Evolutionary conservation across 108 stramenopile genomes (phyloP).

Genomic region (Discostella stelligeroides): DNA sequence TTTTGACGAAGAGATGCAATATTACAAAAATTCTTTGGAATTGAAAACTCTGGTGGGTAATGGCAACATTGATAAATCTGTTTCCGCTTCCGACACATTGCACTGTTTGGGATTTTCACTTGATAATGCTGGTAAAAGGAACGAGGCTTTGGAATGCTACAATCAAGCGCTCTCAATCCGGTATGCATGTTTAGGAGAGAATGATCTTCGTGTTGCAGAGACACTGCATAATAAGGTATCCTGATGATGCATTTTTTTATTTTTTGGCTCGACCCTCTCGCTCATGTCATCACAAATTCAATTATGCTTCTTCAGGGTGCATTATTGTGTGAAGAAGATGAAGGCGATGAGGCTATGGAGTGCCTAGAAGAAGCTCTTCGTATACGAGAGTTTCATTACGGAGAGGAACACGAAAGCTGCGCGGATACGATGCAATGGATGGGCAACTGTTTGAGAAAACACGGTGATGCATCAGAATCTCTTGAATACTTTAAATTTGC

Average conservation of each 20-base stretch:
- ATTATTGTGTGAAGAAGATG: constrained; percentile 49
- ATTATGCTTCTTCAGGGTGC: constrained; percentile 29
- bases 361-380: constrained; percentile 58
- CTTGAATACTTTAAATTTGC: constrained; percentile 57
- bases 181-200: constrained; percentile 35
- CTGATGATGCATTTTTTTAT: background rate
- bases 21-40: constrained; percentile 44
- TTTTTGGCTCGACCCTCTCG: background rate
- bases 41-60: constrained; percentile 39
- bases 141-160: constrained; percentile 46
- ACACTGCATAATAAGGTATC: constrained; percentile 55
- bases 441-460: constrained; percentile 53
- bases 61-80: constrained; percentile 22
- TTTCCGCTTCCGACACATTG: constrained; percentile 50
- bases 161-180: constrained; percentile 43
- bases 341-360: constrained; percentile 48
- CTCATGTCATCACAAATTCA: background rate
- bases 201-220: constrained; percentile 50
- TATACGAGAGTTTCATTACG: constrained; percentile 47
- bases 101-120: constrained; percentile 54
- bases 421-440: constrained; percentile 63
- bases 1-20: constrained; percentile 52
- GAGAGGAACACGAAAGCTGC: constrained; percentile 53
- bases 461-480: constrained; percentile 50
- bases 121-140: constrained; percentile 49